Evolutionary conservation across 306 rosid species (phyloP).

Genomic region (Hippophae tibetana): DNA sequence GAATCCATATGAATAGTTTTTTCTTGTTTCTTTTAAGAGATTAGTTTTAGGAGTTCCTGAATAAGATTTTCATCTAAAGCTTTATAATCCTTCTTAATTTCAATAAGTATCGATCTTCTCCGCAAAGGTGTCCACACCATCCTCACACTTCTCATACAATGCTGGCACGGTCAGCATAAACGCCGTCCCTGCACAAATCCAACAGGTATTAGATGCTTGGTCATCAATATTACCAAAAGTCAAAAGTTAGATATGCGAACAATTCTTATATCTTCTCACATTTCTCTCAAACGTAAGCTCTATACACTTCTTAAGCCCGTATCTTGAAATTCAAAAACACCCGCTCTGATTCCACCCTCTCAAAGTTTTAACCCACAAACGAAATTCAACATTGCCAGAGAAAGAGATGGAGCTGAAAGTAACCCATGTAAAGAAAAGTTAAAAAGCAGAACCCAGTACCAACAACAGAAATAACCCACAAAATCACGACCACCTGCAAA

Average conservation of each 20-base stretch:
- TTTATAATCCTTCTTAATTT: slow-evolving; percentile 22
- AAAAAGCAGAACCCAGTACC: slow-evolving; percentile 28
- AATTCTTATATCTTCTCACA: too few species aligned
- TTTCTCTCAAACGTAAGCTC: too few species aligned
- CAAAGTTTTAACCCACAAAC: too few species aligned
- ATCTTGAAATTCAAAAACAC: too few species aligned
- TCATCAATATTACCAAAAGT: too few species aligned
- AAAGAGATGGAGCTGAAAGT: slow-evolving; percentile 16
- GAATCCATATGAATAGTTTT: background rate
- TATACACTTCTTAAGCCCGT: too few species aligned
- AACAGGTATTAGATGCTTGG: background rate
- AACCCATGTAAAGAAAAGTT: slow-evolving; percentile 43
- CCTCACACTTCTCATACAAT: slow-evolving; percentile 42
- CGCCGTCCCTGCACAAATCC: slow-evolving; percentile 30
- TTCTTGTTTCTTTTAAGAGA: slow-evolving; percentile 1
- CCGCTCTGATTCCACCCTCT: too few species aligned
- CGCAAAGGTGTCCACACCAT: slow-evolving; percentile 31
- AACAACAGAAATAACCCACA: slow-evolving; percentile 36
- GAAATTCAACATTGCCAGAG: background rate
- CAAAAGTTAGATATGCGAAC: too few species aligned
- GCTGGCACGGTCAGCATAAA: slow-evolving; percentile 37
- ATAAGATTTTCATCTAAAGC: slow-evolving; percentile 23
- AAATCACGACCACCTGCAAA: slow-evolving; percentile 36
- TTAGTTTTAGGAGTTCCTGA: slow-evolving; percentile 14
- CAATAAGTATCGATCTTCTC: slow-evolving; percentile 25